Evolutionary conservation across 139 green algal genomes (phyloP).

Genomic region (Trebouxia sp.): DNA sequence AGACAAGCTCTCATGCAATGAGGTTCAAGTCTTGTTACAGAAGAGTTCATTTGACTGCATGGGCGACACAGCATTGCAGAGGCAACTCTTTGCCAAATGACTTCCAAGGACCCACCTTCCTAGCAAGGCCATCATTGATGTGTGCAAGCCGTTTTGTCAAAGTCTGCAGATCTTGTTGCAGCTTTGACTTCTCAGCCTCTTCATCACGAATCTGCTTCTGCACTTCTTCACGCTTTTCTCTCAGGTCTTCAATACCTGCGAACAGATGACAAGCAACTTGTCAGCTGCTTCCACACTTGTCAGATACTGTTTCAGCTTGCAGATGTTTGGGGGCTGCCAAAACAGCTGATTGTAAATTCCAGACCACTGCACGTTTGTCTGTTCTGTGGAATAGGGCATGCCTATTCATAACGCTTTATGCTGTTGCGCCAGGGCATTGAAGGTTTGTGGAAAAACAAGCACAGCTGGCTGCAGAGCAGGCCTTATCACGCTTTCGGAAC

Average conservation of each 20-base stretch:
- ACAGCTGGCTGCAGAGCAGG: too few relatives aligned
- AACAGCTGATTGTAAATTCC: not conserved
- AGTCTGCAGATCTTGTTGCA: conserved; percentile 66
- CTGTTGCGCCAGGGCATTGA: too few relatives aligned
- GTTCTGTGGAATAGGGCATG: too few relatives aligned
- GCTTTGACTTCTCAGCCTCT: conserved; percentile 67
- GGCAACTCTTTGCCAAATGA: not conserved
- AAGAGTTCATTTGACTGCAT: not conserved
- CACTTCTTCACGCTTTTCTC: conserved; percentile 73
- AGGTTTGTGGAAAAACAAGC: too few relatives aligned
- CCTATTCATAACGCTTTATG: too few relatives aligned
- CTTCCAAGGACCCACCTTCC: conserved; percentile 40
- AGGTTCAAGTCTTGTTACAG: not conserved
- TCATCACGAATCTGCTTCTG: conserved; percentile 66
- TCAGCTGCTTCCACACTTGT: too few relatives aligned
- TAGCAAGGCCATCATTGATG: conserved; percentile 69
- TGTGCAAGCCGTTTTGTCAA: conserved; percentile 71
- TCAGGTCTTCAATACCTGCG: conserved; percentile 81
- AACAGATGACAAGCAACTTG: too few relatives aligned
- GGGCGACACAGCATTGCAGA: not conserved
- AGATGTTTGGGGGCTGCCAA: not conserved
- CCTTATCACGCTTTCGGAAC: too few relatives aligned
- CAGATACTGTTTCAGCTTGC: too few relatives aligned
- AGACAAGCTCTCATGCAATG: not conserved
- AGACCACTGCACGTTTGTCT: too few relatives aligned